Base-by-base conservation (phyloP, 2,329 filamentous ascomycete species). In the Xylaria arbuscula region DNA sequence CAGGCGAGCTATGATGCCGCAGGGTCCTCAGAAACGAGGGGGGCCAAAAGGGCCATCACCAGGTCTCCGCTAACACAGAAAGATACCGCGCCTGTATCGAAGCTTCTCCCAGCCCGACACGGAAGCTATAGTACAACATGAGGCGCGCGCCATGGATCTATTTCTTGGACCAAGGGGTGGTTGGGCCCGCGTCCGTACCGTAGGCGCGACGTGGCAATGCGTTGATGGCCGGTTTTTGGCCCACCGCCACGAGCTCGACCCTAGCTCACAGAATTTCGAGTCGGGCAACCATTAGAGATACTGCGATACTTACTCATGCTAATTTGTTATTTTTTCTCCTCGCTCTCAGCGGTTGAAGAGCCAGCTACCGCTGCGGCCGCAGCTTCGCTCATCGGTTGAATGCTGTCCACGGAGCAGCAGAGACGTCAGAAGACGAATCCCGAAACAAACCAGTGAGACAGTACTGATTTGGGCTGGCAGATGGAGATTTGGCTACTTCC, bases 241-340 rank as follows among this genome's bases (percentile, higher is more conserved):
- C 76, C 76, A 78, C 76, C 67, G 72, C 71, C 74, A 76, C 73
- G 71, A 73, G 72, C 74, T 76, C 67, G 70, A 69, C 72, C 71
- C 72, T 70, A 67, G 70, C 70, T 69, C 72, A 70, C 62, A 48
- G 54, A 47, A 64, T 57, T 34, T 67, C n/a, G 57, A 60, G 54
- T 65, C 57, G 62, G 66, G 58, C 60, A 57, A 59, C 61, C 66
- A 61, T 62, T 50, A 63, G 45, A 66, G 15, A 58, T 48, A 38
- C n/a, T 62, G 48, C 50, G n/a, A 42, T 55, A 48, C 54, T 64
- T 58, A 24, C 56, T 58, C 58, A 36, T 47, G 11, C 38, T 19
- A n/a, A 19, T 40, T 63, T 64, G 67, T 70, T 66, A 32, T 7
- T 34, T 45, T 57, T 57, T 38, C 54, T 17, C 63, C 36, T 73